A percentile compares a stretch with the other conserved stretches of the same genome.
phyloP scores from a whole-genome alignment of 2,329 filamentous ascomycete genomes.

The Xylariaceae sp. region DNA sequence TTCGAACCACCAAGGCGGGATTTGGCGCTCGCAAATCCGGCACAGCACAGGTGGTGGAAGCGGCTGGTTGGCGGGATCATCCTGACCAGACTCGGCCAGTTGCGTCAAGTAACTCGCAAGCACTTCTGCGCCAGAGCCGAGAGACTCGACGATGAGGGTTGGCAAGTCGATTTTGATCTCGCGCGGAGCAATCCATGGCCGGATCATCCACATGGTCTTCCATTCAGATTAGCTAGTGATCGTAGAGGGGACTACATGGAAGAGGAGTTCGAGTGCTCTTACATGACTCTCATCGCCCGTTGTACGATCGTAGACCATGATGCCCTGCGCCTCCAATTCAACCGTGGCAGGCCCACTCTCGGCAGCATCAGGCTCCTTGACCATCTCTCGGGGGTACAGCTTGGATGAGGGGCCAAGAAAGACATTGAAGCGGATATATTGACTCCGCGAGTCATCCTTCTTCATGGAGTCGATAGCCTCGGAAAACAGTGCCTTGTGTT shows the following conservation, averaged over 20 bases:
- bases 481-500: conserved; percentile 74
- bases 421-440: conserved; percentile 79
- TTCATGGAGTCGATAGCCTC: conserved; percentile 85
- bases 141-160: conserved; percentile 79
- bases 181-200: conserved; percentile 79
- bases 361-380: conserved; percentile 37
- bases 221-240: conserved; percentile 2
- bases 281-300: conserved; percentile 88
- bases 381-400: conserved; percentile 46
- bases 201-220: conserved; percentile 99
- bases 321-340: conserved; percentile 91
- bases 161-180: conserved; percentile 97
- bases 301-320: conserved; percentile 92
- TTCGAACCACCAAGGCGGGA: conserved; percentile 99
- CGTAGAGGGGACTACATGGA: neutral
- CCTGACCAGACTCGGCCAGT: conserved; percentile 76
- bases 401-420: conserved; percentile 66
- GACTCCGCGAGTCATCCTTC: conserved; percentile 87
- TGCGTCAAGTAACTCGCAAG: conserved; percentile 89
- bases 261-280: conserved; percentile 39
- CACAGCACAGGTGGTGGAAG: conserved; percentile 84
- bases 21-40: conserved; percentile 95
- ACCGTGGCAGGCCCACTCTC: conserved; percentile 51
- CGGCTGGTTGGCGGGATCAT: conserved; percentile 70
- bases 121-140: conserved; percentile 91